A percentile compares a stretch with the other conserved stretches of the same genome.
phyloP scores from a whole-genome alignment of 2,329 filamentous ascomycete species.

The Cladosporium sp. region DNA sequence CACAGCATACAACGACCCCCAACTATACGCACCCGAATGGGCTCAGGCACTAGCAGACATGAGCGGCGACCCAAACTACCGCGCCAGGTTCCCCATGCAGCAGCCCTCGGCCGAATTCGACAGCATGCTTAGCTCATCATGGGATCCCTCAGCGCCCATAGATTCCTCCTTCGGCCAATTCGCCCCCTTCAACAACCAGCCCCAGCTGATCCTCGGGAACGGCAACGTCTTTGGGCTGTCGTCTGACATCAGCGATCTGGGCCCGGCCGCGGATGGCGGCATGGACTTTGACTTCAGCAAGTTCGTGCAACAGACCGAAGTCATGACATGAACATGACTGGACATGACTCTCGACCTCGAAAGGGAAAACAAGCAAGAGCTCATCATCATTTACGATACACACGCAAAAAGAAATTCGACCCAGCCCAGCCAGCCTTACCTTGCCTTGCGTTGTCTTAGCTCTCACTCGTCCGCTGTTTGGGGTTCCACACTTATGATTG shows the following conservation, averaged over 20 bases:
- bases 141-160: background rate
- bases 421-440: background rate
- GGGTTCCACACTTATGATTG: no score
- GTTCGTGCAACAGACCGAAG: slow-evolving; percentile 21
- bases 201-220: slow-evolving; percentile 10
- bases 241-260: slow-evolving; percentile 7
- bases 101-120: background rate
- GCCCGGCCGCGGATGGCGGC: slow-evolving; percentile 14
- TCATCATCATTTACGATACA: no score
- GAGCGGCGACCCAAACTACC: slow-evolving; percentile 20
- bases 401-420: no score
- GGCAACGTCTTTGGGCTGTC: background rate
- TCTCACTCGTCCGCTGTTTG: no score
- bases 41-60: slow-evolving; percentile 15
- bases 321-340: slow-evolving; percentile 16
- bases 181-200: slow-evolving; percentile 11
- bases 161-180: slow-evolving; percentile 10
- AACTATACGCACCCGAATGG: slow-evolving; percentile 30
- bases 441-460: no score
- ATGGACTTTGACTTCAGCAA: slow-evolving; percentile 29
- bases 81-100: slow-evolving; percentile 20
- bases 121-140: background rate
- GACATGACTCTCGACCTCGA: no score
- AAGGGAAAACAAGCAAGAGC: no score
- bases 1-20: slow-evolving; percentile 25